Evolutionary conservation across 805 yeast species (phyloP).

Genomic region (Spathaspora girioi): DNA sequence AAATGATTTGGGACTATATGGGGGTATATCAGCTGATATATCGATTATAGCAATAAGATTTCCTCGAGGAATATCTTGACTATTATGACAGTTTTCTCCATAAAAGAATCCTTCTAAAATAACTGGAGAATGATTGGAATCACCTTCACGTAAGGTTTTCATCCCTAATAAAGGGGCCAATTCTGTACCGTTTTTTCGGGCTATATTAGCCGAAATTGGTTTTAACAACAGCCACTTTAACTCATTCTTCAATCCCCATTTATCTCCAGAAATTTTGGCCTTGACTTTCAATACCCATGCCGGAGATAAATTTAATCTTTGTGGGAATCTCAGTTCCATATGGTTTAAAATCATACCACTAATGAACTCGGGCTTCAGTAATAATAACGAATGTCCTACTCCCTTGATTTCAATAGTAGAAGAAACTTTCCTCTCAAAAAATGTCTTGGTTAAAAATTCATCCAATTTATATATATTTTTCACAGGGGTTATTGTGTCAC

Average conservation of each 20-base stretch:
- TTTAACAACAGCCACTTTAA: conserved; percentile 62
- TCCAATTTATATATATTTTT: conserved; percentile 26
- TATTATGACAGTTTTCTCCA: conserved; percentile 10
- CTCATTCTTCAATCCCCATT: conserved; percentile 79
- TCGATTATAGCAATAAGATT: conserved; percentile 58
- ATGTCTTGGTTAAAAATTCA: conserved; percentile 19
- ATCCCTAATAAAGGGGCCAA: conserved; percentile 57
- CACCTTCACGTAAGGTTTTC: conserved; percentile 71
- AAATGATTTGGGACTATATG: conserved; percentile 62
- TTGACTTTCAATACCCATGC: conserved; percentile 68
- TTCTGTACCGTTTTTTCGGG: conserved; percentile 25
- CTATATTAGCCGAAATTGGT: conserved; percentile 45
- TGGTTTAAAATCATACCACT: conserved; percentile 62
- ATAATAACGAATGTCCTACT: conserved; percentile 64
- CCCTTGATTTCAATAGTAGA: conserved; percentile 35
- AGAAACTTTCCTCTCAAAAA: conserved; percentile 23
- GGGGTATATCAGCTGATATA: conserved; percentile 67
- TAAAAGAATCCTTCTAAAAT: conserved; percentile 46
- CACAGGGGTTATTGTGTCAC: conserved; percentile 55
- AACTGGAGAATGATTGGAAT: conserved; percentile 55
- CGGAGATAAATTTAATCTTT: conserved; percentile 51
- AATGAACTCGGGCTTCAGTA: conserved; percentile 60
- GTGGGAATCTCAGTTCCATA: conserved; percentile 45
- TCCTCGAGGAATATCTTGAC: conserved; percentile 19
- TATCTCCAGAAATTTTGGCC: conserved; percentile 61